Conservation (phyloP, 2,329 filamentous ascomycete species). For the Beauveria sp. region DNA sequence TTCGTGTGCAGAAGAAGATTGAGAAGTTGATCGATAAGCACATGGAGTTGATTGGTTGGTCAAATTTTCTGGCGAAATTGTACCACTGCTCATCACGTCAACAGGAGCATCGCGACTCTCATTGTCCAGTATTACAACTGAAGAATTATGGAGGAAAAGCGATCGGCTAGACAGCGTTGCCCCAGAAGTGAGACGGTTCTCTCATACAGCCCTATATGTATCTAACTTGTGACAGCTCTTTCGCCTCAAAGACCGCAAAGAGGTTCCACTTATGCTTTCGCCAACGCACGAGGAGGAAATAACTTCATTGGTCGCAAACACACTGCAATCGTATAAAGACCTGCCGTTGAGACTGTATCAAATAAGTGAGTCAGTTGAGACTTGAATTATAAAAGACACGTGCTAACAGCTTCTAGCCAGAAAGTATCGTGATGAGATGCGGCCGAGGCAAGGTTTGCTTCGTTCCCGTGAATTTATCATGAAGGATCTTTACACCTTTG, state of each 20-base stretch:
- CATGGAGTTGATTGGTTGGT: conserved; percentile 66
- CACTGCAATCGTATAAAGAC: conserved; percentile 75
- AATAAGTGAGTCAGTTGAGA: conserved; percentile 53
- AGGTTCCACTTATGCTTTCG: conserved; percentile 66
- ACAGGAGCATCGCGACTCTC: conserved; percentile 71
- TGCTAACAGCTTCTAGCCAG: conserved; percentile 47
- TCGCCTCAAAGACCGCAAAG: conserved; percentile 70
- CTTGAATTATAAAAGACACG: too few relatives aligned
- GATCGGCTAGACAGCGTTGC: conserved; percentile 67
- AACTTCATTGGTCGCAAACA: conserved; percentile 66
- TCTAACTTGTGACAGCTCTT: conserved; percentile 56
- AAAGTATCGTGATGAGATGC: conserved; percentile 89
- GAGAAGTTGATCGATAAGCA: conserved; percentile 80
- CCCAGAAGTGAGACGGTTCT: conserved; percentile 54
- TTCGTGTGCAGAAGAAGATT: conserved; percentile 81
- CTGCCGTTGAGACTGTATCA: conserved; percentile 86
- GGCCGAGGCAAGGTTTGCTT: conserved; percentile 81
- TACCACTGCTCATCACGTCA: background rate
- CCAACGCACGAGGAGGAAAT: conserved; percentile 98
- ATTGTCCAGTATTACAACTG: conserved; percentile 77
- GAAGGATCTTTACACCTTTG: conserved; percentile 98
- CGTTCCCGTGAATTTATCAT: conserved; percentile 89
- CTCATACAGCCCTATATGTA: background rate
- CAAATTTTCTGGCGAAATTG: background rate
- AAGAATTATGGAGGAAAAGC: conserved; percentile 74